Evolutionary conservation across 225 moss, liverwort and hornwort species (phyloP).

Genomic region (Straminergon stramineum): DNA sequence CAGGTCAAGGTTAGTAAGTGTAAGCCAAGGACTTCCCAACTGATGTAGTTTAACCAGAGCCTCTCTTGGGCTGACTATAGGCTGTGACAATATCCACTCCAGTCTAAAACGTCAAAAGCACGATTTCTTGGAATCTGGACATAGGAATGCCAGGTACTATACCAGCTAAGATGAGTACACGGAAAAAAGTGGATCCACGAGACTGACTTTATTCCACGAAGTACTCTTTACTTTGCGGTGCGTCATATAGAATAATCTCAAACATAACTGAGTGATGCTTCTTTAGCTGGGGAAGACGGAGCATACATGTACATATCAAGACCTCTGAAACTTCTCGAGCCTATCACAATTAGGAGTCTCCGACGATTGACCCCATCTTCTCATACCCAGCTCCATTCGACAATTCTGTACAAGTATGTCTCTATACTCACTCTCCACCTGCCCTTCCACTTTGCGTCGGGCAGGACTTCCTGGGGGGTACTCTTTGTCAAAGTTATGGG

Average conservation of each 20-base stretch:
- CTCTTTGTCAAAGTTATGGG: conserved; percentile 66
- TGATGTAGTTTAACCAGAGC: not conserved
- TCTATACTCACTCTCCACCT: conserved; percentile 87
- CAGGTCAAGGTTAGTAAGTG: not conserved
- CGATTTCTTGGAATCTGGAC: conserved; percentile 6
- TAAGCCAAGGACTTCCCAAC: conserved; percentile 4
- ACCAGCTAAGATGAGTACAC: conserved; percentile 14
- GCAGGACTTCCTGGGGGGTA: conserved; percentile 72
- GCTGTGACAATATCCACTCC: conserved; percentile 11
- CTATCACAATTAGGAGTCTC: conserved; percentile 84
- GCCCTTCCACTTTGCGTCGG: conserved; percentile 69
- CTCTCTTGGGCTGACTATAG: conserved; percentile 1
- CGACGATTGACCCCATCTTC: conserved; percentile 77
- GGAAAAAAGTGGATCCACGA: conserved; percentile 18
- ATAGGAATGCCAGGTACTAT: not conserved
- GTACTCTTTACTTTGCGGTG: conserved; percentile 16
- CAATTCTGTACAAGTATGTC: conserved; percentile 96
- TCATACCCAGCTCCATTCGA: conserved; percentile 79
- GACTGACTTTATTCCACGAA: conserved; percentile 29
- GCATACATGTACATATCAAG: conserved; percentile 29
- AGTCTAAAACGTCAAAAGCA: not conserved
- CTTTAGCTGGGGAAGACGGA: conserved; percentile 5
- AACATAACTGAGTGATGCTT: conserved; percentile 13
- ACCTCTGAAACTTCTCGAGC: conserved; percentile 70
- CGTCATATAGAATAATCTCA: conserved; percentile 16